Evolutionary conservation across 176 grass and related monocot genomes (phyloP), one percentile per base, ranked within the genome.

Genomic region (sorghum (Sorghum bicolor)): DNA sequence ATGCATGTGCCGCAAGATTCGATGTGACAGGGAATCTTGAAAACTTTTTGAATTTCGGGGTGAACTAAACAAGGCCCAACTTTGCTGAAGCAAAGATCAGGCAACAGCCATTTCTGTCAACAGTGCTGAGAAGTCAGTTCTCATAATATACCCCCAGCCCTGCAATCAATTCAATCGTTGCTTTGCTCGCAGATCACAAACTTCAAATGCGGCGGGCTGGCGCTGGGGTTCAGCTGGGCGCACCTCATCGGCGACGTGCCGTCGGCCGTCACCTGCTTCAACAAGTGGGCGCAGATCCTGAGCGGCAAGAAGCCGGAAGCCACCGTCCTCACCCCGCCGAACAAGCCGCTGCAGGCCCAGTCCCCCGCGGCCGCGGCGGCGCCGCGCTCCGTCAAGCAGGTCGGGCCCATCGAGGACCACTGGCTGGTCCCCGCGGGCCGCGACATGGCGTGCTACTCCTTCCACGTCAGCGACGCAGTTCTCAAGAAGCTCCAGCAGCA

Each of bases 161-260:
- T n/a, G n/a, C n/a, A n/a, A n/a, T n/a, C n/a, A n/a, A n/a, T n/a
- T n/a, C n/a, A 34, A 28, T 39, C 0, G 13, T 13, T 67, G 15
- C 5, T 75, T 72, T 17, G 19, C 22, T 20, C 3, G 9, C 85
- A 99, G 97, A 78, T 96, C 65, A 99, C 97, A 7, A 88, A 53
- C 62, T 99, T 96, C 81, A 88, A 91, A 39, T 96, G 93, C 48
- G 97, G 97, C 40, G 97, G 91, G 10, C 62, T 96, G 71, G 89
- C 97, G 9, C 89, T 99, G 19, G 97, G 97, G 20, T 91, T 89
- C 71, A 99, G 97, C 89, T 99, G 97, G 97, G 87, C 93, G 45
- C 97, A 96, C 86, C 50, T 92, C 75, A 94, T 99, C 45, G 97
- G 97, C n/a, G 93, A 96, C 76, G 77, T 94, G 74, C 28, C 64